Conservation (phyloP, 495 filamentous ascomycete genomes). For the Schizothecium vesticola region DNA sequence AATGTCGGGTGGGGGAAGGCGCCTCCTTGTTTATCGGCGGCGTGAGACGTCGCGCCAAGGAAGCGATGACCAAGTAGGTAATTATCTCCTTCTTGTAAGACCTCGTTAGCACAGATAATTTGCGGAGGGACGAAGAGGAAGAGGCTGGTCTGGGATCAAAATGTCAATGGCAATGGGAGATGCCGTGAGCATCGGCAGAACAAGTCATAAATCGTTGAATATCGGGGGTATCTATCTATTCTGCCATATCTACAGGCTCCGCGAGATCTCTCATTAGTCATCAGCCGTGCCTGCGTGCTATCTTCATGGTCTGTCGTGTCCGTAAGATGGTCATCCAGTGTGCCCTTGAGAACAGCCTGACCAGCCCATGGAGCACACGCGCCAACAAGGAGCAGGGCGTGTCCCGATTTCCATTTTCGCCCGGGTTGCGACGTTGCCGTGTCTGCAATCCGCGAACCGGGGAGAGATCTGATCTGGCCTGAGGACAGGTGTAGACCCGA, state of each 20-base stretch:
- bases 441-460: not conserved
- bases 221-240: constrained; percentile 33
- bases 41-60: too few relatives aligned
- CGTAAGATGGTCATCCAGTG: not conserved
- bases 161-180: too few relatives aligned
- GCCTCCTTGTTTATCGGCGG: too few relatives aligned
- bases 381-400: not conserved
- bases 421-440: not conserved
- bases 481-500: not conserved
- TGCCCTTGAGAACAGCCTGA: not conserved
- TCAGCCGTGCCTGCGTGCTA: constrained; percentile 9
- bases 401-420: not conserved
- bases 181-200: not conserved
- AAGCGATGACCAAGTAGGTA: too few relatives aligned
- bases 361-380: not conserved
- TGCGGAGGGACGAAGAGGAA: too few relatives aligned
- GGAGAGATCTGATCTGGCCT: not conserved
- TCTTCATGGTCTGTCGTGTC: not conserved
- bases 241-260: constrained; percentile 24
- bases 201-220: constrained; percentile 27
- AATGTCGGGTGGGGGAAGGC: too few relatives aligned
- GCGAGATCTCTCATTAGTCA: constrained; percentile 21
- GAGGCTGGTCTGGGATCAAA: too few relatives aligned
- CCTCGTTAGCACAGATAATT: too few relatives aligned
- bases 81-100: too few relatives aligned